These are phyloP conservation scores for Rhodomyrtus psidioides DNA, from an alignment of 441 rosid genomes.

Conservation along the genomic window DNA sequence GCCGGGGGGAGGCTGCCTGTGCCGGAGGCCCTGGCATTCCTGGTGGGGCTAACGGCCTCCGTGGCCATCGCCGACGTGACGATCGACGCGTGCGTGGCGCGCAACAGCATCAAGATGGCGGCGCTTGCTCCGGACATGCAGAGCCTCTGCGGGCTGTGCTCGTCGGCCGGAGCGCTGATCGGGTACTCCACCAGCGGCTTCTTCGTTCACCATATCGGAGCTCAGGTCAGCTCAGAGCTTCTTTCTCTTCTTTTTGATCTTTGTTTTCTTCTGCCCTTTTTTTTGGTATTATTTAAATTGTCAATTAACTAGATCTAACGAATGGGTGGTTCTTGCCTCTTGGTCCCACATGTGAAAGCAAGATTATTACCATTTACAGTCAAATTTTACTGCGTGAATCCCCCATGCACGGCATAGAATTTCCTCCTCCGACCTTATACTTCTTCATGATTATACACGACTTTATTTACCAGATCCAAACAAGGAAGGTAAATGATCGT, in stretches of 20 bases:
- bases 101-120: constrained; percentile 46
- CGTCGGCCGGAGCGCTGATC: constrained; percentile 64
- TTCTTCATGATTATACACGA: too few species aligned
- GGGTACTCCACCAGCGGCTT: constrained; percentile 51
- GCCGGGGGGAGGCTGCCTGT: constrained; percentile 35
- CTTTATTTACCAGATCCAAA: not conserved
- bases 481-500: too few species aligned
- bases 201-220: constrained; percentile 59
- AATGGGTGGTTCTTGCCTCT: too few species aligned
- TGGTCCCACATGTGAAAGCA: not conserved
- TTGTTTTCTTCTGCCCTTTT: not conserved
- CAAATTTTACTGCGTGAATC: not conserved
- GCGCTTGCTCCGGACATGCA: constrained; percentile 77
- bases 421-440: too few species aligned
- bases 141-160: constrained; percentile 69
- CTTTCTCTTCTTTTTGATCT: not conserved
- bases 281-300: not conserved
- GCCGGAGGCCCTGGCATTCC: constrained; percentile 44
- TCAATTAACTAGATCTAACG: not conserved
- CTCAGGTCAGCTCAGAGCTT: constrained; percentile 36
- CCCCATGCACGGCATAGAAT: not conserved
- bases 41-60: constrained; percentile 58
- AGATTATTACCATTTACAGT: not conserved
- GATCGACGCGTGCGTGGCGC: constrained; percentile 83
- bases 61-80: constrained; percentile 80